Evolutionary conservation across 306 rosid genomes (phyloP).

Genomic region (Morella rubra): DNA sequence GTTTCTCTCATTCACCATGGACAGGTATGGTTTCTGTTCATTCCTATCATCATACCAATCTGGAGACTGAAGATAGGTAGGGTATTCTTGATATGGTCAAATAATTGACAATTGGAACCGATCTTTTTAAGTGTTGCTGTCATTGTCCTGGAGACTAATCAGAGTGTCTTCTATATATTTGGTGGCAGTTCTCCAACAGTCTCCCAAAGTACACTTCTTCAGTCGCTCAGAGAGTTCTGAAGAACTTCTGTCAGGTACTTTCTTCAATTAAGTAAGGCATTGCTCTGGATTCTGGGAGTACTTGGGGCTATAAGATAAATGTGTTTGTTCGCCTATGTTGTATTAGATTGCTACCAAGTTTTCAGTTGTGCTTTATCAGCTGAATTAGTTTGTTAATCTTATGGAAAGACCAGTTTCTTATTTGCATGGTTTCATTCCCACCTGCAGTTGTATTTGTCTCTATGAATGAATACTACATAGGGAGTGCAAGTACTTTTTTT

Average conservation of each 20-base stretch:
- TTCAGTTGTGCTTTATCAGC: neutral
- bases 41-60: conserved; percentile 6
- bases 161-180: conserved; percentile 22
- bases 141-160: conserved; percentile 11
- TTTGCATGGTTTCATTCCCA: neutral
- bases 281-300: conserved; percentile 7
- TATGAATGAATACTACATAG: neutral
- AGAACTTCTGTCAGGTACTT: conserved; percentile 67
- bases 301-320: neutral
- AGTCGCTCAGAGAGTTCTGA: conserved; percentile 75
- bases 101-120: neutral
- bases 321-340: neutral
- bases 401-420: neutral
- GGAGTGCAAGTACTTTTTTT: neutral
- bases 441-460: neutral
- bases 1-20: conserved; percentile 87
- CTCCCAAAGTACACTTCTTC: conserved; percentile 86
- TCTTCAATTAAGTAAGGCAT: conserved; percentile 9
- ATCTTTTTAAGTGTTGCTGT: neutral
- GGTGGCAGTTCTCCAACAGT: conserved; percentile 65
- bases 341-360: neutral
- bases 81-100: neutral
- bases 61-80: neutral
- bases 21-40: conserved; percentile 51
- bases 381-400: neutral